Base-by-base conservation (phyloP, 768 basidiomycete genomes). In the Tricholoma bakamatsutake region DNA sequence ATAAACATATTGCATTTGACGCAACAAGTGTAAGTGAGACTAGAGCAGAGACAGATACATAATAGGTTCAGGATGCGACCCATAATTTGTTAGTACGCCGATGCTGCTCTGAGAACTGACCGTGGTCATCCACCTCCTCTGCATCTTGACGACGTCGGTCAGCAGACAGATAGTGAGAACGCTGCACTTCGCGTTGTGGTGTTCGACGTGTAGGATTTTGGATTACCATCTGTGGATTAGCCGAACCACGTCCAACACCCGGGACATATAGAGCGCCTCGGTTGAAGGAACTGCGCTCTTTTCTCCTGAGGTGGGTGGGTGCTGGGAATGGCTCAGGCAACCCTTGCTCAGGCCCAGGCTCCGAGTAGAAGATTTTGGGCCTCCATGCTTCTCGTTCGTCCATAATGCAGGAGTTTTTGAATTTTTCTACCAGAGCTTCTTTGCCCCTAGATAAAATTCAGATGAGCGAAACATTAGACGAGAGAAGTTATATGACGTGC, bases 341-440 rank as follows among this genome's bases (percentile, higher is more conserved):
- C 6, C 93, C 93, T 69, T 85, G 81, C 52, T 82, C 74, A 7
- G 81, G 79, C 2, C 93, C 93, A 40, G 76, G 69, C 9, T 79
- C 79, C 28, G 90, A 88, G 65, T 84, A 85, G 68, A 89, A 91
- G 54, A 94, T 90, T 64, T 89, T 87, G 3, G 92, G 92, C 21
- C 88, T 81, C 87, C 89, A 93, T 12, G 80, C 78, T 65, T 87
- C 85, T 33, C 81, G 81, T 67, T 91, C 88, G 69, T 93, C 90
- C 89, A 94, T 93, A 56, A 93, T 90, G 53, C 84, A 73, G 0
- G 90, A 93, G 64, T 93, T 94, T 66, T 90, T 89, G 79, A 95
- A 95, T 70, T 94, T 93, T 67, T 91, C 90, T 49, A 95, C 84
- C 37, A 93, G 80, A 1, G 91, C 87, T 69, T 92, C 90, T 67